A percentile compares a stretch with the other conserved stretches of the same genome.
These are phyloP conservation scores for Leishmania amazonensis DNA, from an alignment of 208 protist genomes.

Conservation along the genomic window DNA sequence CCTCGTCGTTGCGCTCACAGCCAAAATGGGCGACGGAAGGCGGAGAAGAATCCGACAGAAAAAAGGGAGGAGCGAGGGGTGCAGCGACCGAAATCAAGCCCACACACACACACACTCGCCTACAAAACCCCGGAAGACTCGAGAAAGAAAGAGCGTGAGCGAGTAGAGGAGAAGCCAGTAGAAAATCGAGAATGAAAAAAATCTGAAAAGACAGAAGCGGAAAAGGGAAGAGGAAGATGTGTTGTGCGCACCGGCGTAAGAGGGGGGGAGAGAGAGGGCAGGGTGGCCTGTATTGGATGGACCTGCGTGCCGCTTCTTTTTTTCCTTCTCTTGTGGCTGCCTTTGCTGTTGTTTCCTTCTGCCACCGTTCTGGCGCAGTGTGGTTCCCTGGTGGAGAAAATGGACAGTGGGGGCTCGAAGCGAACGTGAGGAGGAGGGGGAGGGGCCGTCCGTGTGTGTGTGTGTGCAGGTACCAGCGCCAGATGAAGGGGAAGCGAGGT, in stretches of 20 bases:
- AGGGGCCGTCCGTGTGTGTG: background rate
- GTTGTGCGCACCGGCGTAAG: background rate
- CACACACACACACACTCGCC: background rate
- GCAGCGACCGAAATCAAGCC: background rate
- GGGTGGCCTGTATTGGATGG: background rate
- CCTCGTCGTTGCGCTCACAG: background rate
- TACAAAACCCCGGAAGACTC: background rate
- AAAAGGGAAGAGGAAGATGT: background rate
- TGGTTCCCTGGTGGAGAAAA: background rate
- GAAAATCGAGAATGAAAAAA: background rate
- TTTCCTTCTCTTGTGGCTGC: background rate
- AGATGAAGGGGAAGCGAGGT: background rate
- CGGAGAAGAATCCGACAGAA: background rate
- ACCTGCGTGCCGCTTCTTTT: background rate
- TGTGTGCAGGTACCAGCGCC: background rate
- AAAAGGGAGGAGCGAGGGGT: background rate
- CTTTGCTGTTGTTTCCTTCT: background rate
- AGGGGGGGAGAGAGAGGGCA: background rate
- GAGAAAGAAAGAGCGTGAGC: background rate
- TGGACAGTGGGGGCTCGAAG: background rate
- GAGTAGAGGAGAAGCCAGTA: background rate
- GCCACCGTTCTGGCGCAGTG: background rate
- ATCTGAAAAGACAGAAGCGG: no score
- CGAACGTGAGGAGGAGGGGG: background rate
- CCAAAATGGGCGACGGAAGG: background rate